These are phyloP conservation scores for Acrocalymma vagum DNA, from an alignment of 2,329 filamentous ascomycete species.

Conservation along the genomic window DNA sequence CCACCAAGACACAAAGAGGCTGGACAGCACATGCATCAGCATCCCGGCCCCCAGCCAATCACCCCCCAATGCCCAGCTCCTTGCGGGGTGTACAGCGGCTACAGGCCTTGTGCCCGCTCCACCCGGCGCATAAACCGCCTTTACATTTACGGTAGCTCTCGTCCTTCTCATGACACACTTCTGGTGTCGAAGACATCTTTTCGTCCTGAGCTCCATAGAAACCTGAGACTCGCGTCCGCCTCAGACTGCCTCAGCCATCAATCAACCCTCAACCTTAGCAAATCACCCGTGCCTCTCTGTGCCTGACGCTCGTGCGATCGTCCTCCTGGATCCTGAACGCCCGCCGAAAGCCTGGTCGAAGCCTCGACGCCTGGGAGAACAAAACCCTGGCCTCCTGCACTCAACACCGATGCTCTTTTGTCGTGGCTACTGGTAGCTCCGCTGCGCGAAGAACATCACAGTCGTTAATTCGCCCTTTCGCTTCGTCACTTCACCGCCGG, in stretches of 20 bases:
- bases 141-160: slow-evolving; percentile 40
- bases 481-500: slow-evolving; percentile 27
- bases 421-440: slow-evolving; percentile 50
- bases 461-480: slow-evolving; percentile 15
- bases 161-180: slow-evolving; percentile 46
- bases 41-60: slow-evolving; percentile 16
- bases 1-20: slow-evolving; percentile 21
- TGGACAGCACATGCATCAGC: slow-evolving; percentile 33
- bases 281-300: slow-evolving; percentile 13
- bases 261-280: slow-evolving; percentile 15
- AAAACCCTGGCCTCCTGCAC: slow-evolving; percentile 38
- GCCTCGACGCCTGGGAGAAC: slow-evolving; percentile 42
- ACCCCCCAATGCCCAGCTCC: slow-evolving; percentile 6
- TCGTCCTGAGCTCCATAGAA: slow-evolving; percentile 39
- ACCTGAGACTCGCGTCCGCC: slow-evolving; percentile 45
- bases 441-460: slow-evolving; percentile 31
- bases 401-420: slow-evolving; percentile 36
- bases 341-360: slow-evolving; percentile 16
- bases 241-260: slow-evolving; percentile 32
- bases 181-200: slow-evolving; percentile 41
- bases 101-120: too few species aligned
- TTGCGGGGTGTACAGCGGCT: slow-evolving; percentile 17
- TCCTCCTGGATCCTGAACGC: slow-evolving; percentile 20
- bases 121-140: slow-evolving; percentile 43
- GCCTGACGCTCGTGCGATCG: slow-evolving; percentile 31